Percentiles rank a stretch among this genome's conserved stretches.
Evolutionary conservation across 2,329 filamentous ascomycete species (phyloP).

Genomic region (Ceratocystis colombiana): DNA sequence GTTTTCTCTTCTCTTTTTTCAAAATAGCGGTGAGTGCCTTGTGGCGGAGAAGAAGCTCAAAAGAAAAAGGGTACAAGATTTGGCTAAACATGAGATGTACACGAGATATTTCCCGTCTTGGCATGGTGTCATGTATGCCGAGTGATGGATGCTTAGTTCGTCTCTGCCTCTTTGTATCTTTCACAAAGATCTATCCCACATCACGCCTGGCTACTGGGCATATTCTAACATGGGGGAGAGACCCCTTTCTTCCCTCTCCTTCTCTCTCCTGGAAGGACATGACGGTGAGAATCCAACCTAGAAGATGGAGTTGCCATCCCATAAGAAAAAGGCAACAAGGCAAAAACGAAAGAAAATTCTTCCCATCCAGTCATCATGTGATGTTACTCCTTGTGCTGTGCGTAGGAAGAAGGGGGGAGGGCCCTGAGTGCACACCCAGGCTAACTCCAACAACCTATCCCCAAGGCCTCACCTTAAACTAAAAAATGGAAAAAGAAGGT

Average conservation of each 20-base stretch:
- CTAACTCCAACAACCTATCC: background rate
- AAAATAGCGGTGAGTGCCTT: background rate
- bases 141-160: background rate
- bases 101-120: background rate
- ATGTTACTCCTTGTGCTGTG: background rate
- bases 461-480: background rate
- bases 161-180: background rate
- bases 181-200: too few species aligned
- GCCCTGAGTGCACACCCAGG: background rate
- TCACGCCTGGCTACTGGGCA: too few species aligned
- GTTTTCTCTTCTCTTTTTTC: too few species aligned
- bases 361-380: constrained; percentile 3
- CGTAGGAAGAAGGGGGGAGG: background rate
- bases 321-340: too few species aligned
- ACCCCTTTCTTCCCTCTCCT: background rate
- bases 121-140: background rate
- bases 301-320: background rate
- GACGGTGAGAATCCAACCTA: background rate
- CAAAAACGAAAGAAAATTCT: background rate
- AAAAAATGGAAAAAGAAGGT: background rate
- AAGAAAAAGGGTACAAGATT: background rate
- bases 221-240: too few species aligned
- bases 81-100: background rate
- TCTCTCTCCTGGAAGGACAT: background rate
- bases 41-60: background rate